Conservation (phyloP, 2,329 filamentous ascomycete genomes). For the Fusarium proliferatum region DNA sequence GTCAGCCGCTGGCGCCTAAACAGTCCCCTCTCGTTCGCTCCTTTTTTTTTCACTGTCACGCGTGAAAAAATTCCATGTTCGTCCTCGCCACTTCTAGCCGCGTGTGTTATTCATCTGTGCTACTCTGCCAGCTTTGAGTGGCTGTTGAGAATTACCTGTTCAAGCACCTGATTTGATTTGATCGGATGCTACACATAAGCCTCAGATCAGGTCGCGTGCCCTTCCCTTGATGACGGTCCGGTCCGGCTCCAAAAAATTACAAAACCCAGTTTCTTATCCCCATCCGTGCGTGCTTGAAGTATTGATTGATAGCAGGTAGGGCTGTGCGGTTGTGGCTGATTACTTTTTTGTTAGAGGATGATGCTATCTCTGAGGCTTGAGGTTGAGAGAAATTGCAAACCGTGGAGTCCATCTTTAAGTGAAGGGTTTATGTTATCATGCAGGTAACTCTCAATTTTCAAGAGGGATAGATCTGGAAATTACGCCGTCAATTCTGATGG, state of each 20-base stretch:
- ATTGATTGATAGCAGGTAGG: neutral
- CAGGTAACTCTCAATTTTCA: too few species aligned
- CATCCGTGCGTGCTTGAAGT: slow-evolving; percentile 11
- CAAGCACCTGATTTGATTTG: slow-evolving; percentile 26
- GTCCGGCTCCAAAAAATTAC: slow-evolving; percentile 17
- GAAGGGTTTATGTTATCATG: neutral
- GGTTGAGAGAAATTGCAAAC: too few species aligned
- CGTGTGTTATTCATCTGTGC: slow-evolving; percentile 14
- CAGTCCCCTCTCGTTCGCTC: neutral
- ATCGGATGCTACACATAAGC: slow-evolving; percentile 5
- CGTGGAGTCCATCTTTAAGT: neutral
- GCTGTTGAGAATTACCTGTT: slow-evolving; percentile 12
- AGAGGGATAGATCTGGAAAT: neutral
- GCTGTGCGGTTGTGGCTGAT: slow-evolving; percentile 15
- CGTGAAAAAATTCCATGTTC: slow-evolving; percentile 16
- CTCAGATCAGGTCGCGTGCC: slow-evolving; percentile 27
- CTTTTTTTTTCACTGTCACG: slow-evolving; percentile 1
- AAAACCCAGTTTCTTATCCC: slow-evolving; percentile 3
- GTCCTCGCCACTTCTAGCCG: slow-evolving; percentile 28
- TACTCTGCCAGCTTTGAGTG: slow-evolving; percentile 13
- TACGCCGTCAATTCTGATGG: neutral
- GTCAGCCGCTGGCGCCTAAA: slow-evolving; percentile 33
- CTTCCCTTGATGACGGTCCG: slow-evolving; percentile 21
- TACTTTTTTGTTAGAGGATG: neutral
- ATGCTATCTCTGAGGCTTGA: neutral